These are phyloP conservation scores for Solanum verrucosum DNA, from an alignment of 257 asterid genomes.

Conservation along the genomic window DNA sequence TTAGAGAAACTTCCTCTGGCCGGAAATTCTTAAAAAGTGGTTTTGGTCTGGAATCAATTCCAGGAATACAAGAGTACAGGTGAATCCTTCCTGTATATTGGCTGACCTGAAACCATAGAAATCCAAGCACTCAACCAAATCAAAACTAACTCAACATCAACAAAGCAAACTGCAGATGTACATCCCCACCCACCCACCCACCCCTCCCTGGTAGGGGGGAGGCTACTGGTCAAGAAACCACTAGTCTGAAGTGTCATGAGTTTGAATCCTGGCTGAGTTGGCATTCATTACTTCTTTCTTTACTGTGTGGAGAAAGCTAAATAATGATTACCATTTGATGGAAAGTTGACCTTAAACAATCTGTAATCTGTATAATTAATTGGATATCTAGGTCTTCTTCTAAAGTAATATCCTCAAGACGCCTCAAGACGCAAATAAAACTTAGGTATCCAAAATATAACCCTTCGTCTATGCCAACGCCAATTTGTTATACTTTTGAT, in stretches of 20 bases:
- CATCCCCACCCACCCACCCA: background rate
- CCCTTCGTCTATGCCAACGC: background rate
- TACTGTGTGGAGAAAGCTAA: background rate
- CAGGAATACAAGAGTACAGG: slow-evolving; percentile 68
- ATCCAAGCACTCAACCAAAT: background rate
- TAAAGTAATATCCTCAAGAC: background rate
- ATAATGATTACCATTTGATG: background rate
- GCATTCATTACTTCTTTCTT: background rate
- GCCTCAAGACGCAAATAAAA: background rate
- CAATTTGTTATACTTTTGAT: background rate
- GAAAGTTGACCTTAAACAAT: background rate
- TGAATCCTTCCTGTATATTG: slow-evolving; percentile 91
- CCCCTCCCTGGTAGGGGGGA: background rate
- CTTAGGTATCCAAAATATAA: background rate
- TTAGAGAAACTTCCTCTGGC: slow-evolving; percentile 60
- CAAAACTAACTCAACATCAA: background rate
- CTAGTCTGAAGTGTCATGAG: background rate
- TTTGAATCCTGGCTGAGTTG: background rate
- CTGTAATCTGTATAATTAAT: background rate
- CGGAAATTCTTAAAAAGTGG: slow-evolving; percentile 81
- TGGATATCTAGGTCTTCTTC: background rate
- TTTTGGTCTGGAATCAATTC: slow-evolving; percentile 65
- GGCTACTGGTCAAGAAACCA: background rate
- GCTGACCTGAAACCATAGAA: slow-evolving; percentile 55
- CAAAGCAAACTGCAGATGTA: background rate